Conservation (phyloP, 306 rosid species). For the Fagus crenata region DNA sequence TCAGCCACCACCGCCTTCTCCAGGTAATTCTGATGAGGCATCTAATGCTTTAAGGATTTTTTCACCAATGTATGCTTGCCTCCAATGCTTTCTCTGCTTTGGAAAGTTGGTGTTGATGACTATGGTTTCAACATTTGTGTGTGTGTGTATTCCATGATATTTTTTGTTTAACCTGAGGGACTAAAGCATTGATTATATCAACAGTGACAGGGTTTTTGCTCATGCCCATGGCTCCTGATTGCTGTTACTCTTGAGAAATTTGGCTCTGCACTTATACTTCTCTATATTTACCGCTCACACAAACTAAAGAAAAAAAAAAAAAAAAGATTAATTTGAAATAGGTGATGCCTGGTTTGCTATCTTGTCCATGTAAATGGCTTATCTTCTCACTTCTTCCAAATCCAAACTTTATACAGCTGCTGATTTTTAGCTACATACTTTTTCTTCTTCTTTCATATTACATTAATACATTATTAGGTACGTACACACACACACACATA, state of each 20-base stretch:
- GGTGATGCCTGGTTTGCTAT: not conserved
- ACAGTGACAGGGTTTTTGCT: slow-evolving; percentile 9
- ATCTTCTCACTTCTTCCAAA: not conserved
- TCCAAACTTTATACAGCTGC: not conserved
- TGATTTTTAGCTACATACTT: not conserved
- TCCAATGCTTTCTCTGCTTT: not conserved
- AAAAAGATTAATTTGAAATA: not conserved
- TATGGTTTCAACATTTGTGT: no score
- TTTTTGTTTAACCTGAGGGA: not conserved
- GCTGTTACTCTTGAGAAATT: not conserved
- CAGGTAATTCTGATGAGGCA: slow-evolving; percentile 46
- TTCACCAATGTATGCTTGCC: slow-evolving; percentile 4
- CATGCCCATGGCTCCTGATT: slow-evolving; percentile 10
- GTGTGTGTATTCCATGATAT: not conserved
- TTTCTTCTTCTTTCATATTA: not conserved
- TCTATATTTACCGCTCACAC: slow-evolving; percentile 7
- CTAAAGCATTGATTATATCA: not conserved
- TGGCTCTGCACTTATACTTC: slow-evolving; percentile 13
- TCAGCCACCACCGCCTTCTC: slow-evolving; percentile 72
- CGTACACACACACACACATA: no score
- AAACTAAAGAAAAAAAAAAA: not conserved
- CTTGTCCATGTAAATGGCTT: not conserved
- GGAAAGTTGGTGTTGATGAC: not conserved
- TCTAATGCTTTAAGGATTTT: slow-evolving; percentile 6
- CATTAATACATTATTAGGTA: not conserved